phyloP scores from a whole-genome alignment of 495 filamentous ascomycete genomes.

The Aspergillus haitiensis region DNA sequence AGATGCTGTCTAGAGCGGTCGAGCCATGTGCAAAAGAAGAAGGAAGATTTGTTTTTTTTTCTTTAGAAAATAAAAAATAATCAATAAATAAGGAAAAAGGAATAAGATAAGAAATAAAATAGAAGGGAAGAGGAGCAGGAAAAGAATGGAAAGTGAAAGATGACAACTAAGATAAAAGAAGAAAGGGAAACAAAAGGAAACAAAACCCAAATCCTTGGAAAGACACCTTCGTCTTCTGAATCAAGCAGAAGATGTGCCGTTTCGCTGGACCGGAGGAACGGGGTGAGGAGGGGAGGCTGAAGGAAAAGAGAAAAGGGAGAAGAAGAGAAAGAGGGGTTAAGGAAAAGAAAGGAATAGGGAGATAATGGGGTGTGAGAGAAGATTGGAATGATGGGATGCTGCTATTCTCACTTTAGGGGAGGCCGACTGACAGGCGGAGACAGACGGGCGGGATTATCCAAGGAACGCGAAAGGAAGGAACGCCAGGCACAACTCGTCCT shows the following conservation, averaged over 20 bases:
- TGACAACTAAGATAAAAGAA: constrained; percentile 22
- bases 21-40: constrained; percentile 40
- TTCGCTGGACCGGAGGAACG: constrained; percentile 25
- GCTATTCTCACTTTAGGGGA: constrained; percentile 26
- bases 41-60: no score
- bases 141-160: constrained; percentile 21
- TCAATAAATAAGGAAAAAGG: no score
- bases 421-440: constrained; percentile 30
- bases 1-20: constrained; percentile 34
- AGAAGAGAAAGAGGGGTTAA: constrained; percentile 19
- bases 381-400: constrained; percentile 23
- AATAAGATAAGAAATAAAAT: constrained; percentile 2
- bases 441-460: constrained; percentile 29
- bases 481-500: constrained; percentile 17
- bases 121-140: constrained; percentile 11
- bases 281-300: constrained; percentile 17
- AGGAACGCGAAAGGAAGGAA: constrained; percentile 24
- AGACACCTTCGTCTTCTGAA: constrained; percentile 29
- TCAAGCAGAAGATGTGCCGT: constrained; percentile 34
- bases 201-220: constrained; percentile 32
- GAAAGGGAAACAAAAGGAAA: constrained; percentile 24
- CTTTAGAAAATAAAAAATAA: no score
- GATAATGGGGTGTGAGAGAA: constrained; percentile 21
- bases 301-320: constrained; percentile 19
- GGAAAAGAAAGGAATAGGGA: constrained; percentile 22